These are phyloP conservation scores for Umbelopsis ramanniana DNA, from an alignment of 192 early-diverging fungal species.

Conservation along the genomic window DNA sequence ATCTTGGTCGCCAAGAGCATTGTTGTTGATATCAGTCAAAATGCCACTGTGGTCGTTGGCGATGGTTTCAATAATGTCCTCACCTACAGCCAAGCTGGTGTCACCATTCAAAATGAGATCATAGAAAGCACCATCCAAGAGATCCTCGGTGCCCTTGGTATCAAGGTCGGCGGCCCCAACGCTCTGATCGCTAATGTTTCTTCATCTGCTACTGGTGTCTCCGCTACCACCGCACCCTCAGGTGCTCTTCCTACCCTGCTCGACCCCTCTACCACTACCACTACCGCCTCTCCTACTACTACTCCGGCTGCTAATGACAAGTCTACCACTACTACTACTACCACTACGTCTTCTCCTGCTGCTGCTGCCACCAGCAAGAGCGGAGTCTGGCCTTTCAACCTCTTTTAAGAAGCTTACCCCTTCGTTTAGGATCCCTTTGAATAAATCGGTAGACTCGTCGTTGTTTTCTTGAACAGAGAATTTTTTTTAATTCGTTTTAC, in stretches of 20 bases:
- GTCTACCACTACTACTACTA: not conserved
- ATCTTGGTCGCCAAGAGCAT: constrained; percentile 11
- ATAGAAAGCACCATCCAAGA: not conserved
- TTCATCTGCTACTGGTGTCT: no score
- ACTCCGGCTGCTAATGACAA: not conserved
- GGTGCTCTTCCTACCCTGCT: not conserved
- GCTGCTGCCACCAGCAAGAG: constrained; percentile 11
- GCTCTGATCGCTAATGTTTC: not conserved
- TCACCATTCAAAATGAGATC: not conserved
- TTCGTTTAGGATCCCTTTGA: not conserved
- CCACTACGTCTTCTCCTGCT: not conserved
- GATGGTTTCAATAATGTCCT: constrained; percentile 19
- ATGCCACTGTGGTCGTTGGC: constrained; percentile 9
- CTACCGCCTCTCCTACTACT: not conserved
- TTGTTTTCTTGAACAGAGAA: no score
- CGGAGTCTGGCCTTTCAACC: constrained; percentile 1
- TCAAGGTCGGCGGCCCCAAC: constrained; percentile 12
- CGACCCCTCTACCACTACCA: not conserved
- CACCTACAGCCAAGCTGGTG: not conserved
- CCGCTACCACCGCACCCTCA: not conserved
- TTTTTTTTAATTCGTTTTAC: no score
- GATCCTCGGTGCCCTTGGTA: not conserved
- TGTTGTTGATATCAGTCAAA: constrained; percentile 28
- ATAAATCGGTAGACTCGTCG: constrained; percentile 10
- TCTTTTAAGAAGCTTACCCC: not conserved